Percentiles rank a stretch among this genome's conserved stretches.
Conservation (phyloP, 1,139 yeast genomes). For the Suhomyces choctaworum region DNA sequence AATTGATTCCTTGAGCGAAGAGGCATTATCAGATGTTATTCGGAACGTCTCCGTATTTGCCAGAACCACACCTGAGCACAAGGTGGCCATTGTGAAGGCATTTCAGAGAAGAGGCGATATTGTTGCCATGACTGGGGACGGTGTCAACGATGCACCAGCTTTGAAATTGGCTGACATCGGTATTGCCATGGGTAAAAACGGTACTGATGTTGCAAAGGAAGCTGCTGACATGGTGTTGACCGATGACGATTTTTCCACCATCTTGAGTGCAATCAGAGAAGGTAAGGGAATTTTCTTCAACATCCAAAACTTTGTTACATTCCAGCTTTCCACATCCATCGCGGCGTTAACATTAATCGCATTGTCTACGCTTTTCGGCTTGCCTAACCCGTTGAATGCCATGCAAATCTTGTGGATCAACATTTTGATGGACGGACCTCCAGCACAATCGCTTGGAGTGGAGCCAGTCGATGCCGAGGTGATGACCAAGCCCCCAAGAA, state of each 20-base stretch:
- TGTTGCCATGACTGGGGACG: conserved; percentile 99
- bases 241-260: conserved; percentile 94
- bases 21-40: conserved; percentile 69
- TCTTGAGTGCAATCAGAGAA: conserved; percentile 88
- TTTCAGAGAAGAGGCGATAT: conserved; percentile 90
- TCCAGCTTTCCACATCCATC: conserved; percentile 92
- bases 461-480: conserved; percentile 96
- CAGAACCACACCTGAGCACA: conserved; percentile 95
- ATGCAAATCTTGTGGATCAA: conserved; percentile 99
- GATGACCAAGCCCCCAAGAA: conserved; percentile 92
- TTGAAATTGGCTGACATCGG: conserved; percentile 96
- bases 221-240: conserved; percentile 98
- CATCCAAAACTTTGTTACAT: conserved; percentile 89
- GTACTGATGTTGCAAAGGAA: conserved; percentile 98
- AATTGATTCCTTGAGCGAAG: conserved; percentile 69
- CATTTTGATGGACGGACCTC: conserved; percentile 98
- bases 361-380: conserved; percentile 76
- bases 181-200: conserved; percentile 94
- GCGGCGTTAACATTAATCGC: conserved; percentile 93
- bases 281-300: conserved; percentile 96
- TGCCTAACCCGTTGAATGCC: conserved; percentile 96
- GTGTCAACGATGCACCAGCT: conserved; percentile 99
- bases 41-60: conserved; percentile 89
- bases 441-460: conserved; percentile 96
- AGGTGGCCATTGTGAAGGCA: conserved; percentile 87